Percentiles rank a stretch among this genome's conserved stretches.
phyloP scores from a whole-genome alignment of 352 stramenopile species.

The Phytophthora nicotianae region DNA sequence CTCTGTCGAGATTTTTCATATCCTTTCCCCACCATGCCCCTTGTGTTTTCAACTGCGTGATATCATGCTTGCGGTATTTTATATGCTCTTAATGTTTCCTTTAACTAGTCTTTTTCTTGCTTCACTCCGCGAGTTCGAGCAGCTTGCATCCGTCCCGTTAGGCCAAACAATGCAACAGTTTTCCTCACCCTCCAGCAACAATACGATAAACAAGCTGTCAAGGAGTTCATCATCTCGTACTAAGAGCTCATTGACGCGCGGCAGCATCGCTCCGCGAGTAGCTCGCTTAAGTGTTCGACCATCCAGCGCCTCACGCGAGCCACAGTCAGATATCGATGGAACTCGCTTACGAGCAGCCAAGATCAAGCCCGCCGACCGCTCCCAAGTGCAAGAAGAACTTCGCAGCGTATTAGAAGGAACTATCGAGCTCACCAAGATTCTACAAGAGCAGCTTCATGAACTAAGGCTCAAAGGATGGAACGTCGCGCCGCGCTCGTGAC shows the following conservation, averaged over 20 bases:
- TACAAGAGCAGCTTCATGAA: conserved; percentile 79
- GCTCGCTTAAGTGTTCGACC: conserved; percentile 10
- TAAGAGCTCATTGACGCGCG: conserved; percentile 9
- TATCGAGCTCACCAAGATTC: conserved; percentile 71
- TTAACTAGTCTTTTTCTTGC: conserved; percentile 38
- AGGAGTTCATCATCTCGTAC: neutral
- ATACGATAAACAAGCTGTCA: neutral
- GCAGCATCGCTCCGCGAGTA: conserved; percentile 12
- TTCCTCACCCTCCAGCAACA: conserved; percentile 6
- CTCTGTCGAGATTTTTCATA: conserved; percentile 80
- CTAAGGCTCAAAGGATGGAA: conserved; percentile 85
- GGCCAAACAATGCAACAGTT: conserved; percentile 45
- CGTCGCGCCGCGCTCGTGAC: conserved; percentile 38
- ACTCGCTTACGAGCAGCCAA: conserved; percentile 17
- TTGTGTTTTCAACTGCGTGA: neutral
- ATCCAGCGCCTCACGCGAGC: conserved; percentile 14
- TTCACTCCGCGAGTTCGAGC: conserved; percentile 77
- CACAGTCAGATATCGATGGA: conserved; percentile 13
- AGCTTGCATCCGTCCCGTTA: conserved; percentile 63
- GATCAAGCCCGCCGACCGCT: conserved; percentile 47
- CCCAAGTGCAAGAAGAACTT: conserved; percentile 75
- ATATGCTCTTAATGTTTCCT: conserved; percentile 27
- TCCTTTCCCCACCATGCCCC: conserved; percentile 33
- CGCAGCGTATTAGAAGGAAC: conserved; percentile 64
- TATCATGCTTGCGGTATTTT: neutral